These are phyloP conservation scores for Oxyria digyna DNA, from an alignment of 148 eudicot genomes.

Conservation along the genomic window DNA sequence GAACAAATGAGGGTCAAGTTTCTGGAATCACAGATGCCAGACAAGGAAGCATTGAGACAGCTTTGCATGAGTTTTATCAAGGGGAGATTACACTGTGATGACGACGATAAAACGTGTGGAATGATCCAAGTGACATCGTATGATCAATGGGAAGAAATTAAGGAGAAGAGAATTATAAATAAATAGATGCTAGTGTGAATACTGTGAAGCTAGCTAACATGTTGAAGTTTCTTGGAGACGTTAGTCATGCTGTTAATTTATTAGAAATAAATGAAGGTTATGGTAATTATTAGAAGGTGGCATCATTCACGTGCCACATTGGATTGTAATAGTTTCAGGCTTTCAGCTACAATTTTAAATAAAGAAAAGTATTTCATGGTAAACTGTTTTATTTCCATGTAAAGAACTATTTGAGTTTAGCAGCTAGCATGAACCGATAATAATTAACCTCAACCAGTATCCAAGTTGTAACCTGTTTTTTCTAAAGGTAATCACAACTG, in stretches of 20 bases:
- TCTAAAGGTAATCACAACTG: too few relatives aligned
- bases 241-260: too few relatives aligned
- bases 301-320: constrained; percentile 4
- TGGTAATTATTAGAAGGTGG: not conserved
- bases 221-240: too few relatives aligned
- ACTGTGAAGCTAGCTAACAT: too few relatives aligned
- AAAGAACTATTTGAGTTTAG: too few relatives aligned
- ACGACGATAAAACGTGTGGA: not conserved
- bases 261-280: not conserved
- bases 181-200: too few relatives aligned
- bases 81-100: constrained; percentile 19
- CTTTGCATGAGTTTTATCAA: constrained; percentile 68
- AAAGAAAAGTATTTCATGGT: not conserved
- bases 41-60: constrained; percentile 62
- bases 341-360: not conserved
- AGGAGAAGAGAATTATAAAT: not conserved
- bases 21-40: constrained; percentile 39
- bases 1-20: constrained; percentile 35
- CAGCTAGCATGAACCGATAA: too few relatives aligned
- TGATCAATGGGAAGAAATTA: too few relatives aligned
- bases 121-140: not conserved
- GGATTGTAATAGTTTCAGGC: not conserved
- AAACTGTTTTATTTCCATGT: not conserved
- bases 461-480: too few relatives aligned
- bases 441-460: too few relatives aligned